Base-by-base conservation (phyloP, 441 rosid genomes). In the Jatropha podagrica region DNA sequence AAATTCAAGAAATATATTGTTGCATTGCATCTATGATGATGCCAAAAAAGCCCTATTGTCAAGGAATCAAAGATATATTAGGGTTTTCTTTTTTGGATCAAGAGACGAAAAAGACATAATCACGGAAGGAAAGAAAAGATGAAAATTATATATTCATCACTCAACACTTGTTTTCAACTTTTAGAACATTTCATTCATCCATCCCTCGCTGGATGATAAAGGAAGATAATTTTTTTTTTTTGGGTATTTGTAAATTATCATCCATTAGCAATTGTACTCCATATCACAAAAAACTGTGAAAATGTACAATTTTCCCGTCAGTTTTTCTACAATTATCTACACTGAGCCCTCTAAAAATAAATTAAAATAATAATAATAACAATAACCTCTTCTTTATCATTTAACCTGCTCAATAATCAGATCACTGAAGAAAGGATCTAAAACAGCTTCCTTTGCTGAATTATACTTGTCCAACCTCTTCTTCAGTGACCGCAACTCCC, bases 401-500 rank as follows among this genome's bases (percentile, higher is more conserved):
- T 83, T 82, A 66, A 40, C 37, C 14, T 13, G 5, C 5, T 60
- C 65, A 32, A 62, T 41, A 32, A 62, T 41, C 42, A 61, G 32
- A 38, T 61, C 65, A 42, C 79, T 60, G 81, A 91, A 91, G 84
- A 91, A 89, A 64, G 89, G 88, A 81, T 96, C 93, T 52, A 74
- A 85, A 71, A 90, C 79, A 37, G 96, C 90, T 74, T 96, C 96
- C 79, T 82, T 91, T 65, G 96, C 92, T 41, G 90, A 94, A 71
- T 66, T 23, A 76, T 87, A 94, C 84, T 88, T 85, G 79, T 90
- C 93, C 67, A 94, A 77, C 26, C 90, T 85, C 83, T 91, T 90
- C 87, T 94, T 92, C 82, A 92, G 62, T 18, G 97, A 89, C 65
- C 91, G 81, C 74, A 96, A 62, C 48, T 94, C 96, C 80, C 98